These are phyloP conservation scores for Lipomyces japonicus DNA, from an alignment of 805 yeast genomes.

Conservation along the genomic window DNA sequence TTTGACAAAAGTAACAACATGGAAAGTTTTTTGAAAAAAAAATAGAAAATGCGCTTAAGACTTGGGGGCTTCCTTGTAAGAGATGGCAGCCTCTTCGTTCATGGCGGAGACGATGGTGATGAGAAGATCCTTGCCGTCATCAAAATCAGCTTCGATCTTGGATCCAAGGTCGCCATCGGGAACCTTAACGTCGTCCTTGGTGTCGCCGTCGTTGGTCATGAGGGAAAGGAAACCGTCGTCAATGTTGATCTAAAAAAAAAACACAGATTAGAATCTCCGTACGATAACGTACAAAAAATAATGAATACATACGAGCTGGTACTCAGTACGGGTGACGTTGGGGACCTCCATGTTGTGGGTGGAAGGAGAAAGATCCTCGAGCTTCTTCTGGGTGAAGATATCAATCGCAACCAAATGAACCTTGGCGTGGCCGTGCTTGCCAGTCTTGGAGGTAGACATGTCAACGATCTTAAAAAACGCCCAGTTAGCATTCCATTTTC, in stretches of 20 bases:
- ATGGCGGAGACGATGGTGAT: conserved; percentile 96
- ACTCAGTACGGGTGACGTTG: conserved; percentile 92
- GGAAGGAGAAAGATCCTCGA: conserved; percentile 99
- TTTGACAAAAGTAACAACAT: not conserved
- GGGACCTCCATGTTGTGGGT: conserved; percentile 99
- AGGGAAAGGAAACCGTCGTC: conserved; percentile 97
- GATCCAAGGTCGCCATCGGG: conserved; percentile 99
- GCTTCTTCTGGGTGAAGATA: conserved; percentile 98
- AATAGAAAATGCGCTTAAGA: conserved; percentile 14
- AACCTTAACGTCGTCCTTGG: conserved; percentile 97
- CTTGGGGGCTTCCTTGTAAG: conserved; percentile 98
- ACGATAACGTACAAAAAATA: not conserved
- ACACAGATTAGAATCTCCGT: not conserved
- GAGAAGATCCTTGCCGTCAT: conserved; percentile 95
- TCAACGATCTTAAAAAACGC: conserved; percentile 61
- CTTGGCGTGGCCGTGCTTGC: conserved; percentile 99
- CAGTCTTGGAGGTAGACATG: conserved; percentile 99
- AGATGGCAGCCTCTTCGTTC: conserved; percentile 99
- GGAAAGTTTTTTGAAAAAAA: not conserved
- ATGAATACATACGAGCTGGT: conserved; percentile 50
- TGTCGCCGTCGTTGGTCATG: conserved; percentile 96
- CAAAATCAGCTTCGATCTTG: conserved; percentile 84
- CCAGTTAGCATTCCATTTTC: not conserved
- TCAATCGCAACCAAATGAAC: conserved; percentile 99
- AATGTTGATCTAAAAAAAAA: conserved; percentile 77